These are phyloP conservation scores for Pleurotus tuber-regium DNA, from an alignment of 768 basidiomycete genomes.

Conservation along the genomic window DNA sequence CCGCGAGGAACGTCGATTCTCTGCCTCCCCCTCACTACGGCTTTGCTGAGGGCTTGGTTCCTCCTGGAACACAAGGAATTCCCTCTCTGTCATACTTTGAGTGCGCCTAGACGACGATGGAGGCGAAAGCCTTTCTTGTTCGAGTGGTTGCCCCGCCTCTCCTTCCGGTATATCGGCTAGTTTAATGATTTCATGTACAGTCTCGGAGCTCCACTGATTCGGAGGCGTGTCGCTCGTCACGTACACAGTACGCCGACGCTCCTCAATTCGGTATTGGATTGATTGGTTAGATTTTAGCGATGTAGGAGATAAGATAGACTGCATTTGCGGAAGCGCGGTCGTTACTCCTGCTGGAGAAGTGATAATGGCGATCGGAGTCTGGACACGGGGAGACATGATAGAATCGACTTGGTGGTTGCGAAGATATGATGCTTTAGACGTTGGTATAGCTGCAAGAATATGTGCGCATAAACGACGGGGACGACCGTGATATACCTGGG, in stretches of 20 bases:
- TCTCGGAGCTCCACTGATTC: conserved; percentile 38
- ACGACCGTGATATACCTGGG: conserved; percentile 28
- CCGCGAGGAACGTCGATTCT: conserved; percentile 14
- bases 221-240: conserved; percentile 42
- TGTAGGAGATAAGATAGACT: conserved; percentile 14
- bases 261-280: conserved; percentile 45
- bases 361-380: conserved; percentile 10
- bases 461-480: too few relatives aligned
- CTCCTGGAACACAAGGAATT: conserved; percentile 2
- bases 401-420: neutral
- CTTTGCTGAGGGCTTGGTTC: conserved; percentile 5
- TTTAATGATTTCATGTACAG: conserved; percentile 37
- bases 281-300: conserved; percentile 27
- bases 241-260: conserved; percentile 44
- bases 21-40: conserved; percentile 1
- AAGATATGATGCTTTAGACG: too few relatives aligned
- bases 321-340: conserved; percentile 13
- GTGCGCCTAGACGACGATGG: neutral
- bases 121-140: conserved; percentile 19
- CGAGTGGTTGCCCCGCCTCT: conserved; percentile 11
- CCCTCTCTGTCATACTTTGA: conserved; percentile 11
- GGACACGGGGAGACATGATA: conserved; percentile 1
- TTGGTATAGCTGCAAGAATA: too few relatives aligned
- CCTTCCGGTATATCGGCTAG: conserved; percentile 32
- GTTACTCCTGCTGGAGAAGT: conserved; percentile 10